phyloP scores from a whole-genome alignment of 306 rosid species.

The Trifolium subterraneum region DNA sequence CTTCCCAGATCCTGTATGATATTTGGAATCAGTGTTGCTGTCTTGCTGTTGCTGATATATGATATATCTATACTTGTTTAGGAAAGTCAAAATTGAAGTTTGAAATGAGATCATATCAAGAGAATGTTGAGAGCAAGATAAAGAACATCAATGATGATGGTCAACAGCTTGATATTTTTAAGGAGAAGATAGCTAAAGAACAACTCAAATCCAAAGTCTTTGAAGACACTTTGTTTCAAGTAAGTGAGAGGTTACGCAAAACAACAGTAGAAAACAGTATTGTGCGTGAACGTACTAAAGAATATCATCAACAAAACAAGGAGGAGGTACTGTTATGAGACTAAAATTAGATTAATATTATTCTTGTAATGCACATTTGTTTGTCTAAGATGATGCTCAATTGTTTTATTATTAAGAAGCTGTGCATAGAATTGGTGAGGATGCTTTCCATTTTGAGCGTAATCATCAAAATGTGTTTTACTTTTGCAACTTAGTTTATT shows the following conservation, averaged over 20 bases:
- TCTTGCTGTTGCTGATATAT: neutral
- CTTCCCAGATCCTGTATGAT: neutral
- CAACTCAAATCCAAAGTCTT: slow-evolving; percentile 46
- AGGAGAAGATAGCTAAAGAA: slow-evolving; percentile 46
- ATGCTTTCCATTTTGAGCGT: slow-evolving; percentile 2
- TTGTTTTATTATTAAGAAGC: slow-evolving; percentile 1
- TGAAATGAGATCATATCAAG: slow-evolving; percentile 58
- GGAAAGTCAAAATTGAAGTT: slow-evolving; percentile 51
- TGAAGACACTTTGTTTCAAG: slow-evolving; percentile 38
- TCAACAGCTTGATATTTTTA: slow-evolving; percentile 50
- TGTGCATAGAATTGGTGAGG: slow-evolving; percentile 4
- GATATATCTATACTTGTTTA: slow-evolving; percentile 17
- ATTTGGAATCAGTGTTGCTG: slow-evolving; percentile 15
- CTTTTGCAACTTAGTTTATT: neutral
- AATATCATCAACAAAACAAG: slow-evolving; percentile 50
- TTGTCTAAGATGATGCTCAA: slow-evolving; percentile 6
- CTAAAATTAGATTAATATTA: slow-evolving; percentile 6
- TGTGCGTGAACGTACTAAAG: slow-evolving; percentile 49
- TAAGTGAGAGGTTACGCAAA: slow-evolving; percentile 52
- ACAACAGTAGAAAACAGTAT: slow-evolving; percentile 44
- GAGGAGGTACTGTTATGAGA: slow-evolving; percentile 51
- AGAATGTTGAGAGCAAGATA: slow-evolving; percentile 55
- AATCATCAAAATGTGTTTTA: slow-evolving; percentile 22
- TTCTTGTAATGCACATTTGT: slow-evolving; percentile 17
- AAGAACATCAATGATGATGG: slow-evolving; percentile 48